Conservation (phyloP, 2,329 filamentous ascomycete genomes). For the Zasmidium citrigriseum region DNA sequence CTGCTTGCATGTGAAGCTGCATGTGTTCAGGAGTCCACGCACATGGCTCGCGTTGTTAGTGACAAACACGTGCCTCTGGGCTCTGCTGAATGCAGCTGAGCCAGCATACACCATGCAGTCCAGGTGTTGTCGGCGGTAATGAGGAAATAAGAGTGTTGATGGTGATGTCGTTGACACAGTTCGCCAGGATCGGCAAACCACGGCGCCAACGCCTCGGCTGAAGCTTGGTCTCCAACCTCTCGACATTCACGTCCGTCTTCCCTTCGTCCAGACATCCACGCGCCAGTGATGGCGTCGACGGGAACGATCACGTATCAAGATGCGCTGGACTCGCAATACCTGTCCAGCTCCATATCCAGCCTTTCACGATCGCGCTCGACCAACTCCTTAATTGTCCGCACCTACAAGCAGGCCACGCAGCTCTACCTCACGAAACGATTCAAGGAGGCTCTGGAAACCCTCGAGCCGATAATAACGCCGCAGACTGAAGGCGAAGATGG, state of each 20-base stretch:
- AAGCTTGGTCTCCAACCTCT: background rate
- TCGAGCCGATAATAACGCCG: slow-evolving; percentile 77
- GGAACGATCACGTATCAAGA: slow-evolving; percentile 51
- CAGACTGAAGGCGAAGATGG: slow-evolving; percentile 31
- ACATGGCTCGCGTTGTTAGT: background rate
- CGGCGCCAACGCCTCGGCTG: slow-evolving; percentile 2
- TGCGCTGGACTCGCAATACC: slow-evolving; percentile 56
- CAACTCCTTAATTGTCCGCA: slow-evolving; percentile 78
- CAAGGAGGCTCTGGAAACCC: slow-evolving; percentile 81
- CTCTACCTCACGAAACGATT: slow-evolving; percentile 92
- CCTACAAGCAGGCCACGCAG: slow-evolving; percentile 90
- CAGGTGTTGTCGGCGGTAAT: background rate
- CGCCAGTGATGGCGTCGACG: slow-evolving; percentile 31
- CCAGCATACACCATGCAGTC: background rate
- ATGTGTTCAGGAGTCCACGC: background rate
- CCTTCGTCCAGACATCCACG: slow-evolving; percentile 1
- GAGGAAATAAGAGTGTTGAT: background rate
- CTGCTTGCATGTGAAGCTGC: slow-evolving; percentile 8
- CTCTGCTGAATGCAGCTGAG: no score
- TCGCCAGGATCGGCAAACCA: slow-evolving; percentile 1
- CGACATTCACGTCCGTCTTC: background rate
- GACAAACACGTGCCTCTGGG: no score
- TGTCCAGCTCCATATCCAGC: slow-evolving; percentile 70
- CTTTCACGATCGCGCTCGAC: slow-evolving; percentile 67
- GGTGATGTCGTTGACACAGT: background rate